Conservation (phyloP, 345 rosid species). For the Turnera subulata region DNA sequence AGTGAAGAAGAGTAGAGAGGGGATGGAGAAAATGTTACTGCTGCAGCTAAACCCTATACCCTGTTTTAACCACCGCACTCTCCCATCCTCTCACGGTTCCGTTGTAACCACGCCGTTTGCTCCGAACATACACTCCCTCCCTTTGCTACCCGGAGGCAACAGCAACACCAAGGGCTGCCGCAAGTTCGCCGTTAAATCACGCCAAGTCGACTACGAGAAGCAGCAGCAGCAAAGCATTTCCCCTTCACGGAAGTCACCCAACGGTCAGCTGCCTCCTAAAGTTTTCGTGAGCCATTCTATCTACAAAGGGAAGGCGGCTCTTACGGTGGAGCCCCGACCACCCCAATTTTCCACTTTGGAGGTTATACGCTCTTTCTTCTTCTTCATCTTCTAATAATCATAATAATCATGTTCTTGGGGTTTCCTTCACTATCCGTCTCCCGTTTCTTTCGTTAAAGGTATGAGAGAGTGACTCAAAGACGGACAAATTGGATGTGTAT, state of each 20-base stretch:
- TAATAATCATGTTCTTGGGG: too few relatives aligned
- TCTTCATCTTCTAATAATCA: too few relatives aligned
- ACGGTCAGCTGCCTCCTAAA: conserved; percentile 26
- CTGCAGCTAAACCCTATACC: conserved; percentile 36
- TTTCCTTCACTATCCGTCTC: too few relatives aligned
- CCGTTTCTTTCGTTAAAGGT: too few relatives aligned
- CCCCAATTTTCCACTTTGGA: conserved; percentile 79
- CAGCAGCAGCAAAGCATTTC: conserved; percentile 28
- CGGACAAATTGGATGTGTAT: conserved; percentile 61
- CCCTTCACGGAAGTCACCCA: conserved; percentile 10
- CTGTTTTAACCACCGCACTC: conserved; percentile 3
- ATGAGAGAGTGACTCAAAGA: too few relatives aligned
- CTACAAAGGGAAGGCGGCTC: conserved; percentile 95
- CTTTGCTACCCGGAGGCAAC: not conserved
- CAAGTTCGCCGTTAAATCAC: conserved; percentile 43
- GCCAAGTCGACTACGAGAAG: conserved; percentile 54
- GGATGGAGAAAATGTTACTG: conserved; percentile 33
- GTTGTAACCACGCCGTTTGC: too few relatives aligned
- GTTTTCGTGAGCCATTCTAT: conserved; percentile 76
- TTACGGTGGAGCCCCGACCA: conserved; percentile 71
- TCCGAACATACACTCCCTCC: too few relatives aligned
- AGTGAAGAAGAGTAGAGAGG: not conserved
- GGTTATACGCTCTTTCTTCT: too few relatives aligned
- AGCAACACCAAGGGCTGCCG: conserved; percentile 7
- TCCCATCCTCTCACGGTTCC: conserved; percentile 15